A percentile compares a stretch with the other conserved stretches of the same genome.
Evolutionary conservation across 2,329 filamentous ascomycete species (phyloP).

Genomic region (Colletotrichum spinosum): DNA sequence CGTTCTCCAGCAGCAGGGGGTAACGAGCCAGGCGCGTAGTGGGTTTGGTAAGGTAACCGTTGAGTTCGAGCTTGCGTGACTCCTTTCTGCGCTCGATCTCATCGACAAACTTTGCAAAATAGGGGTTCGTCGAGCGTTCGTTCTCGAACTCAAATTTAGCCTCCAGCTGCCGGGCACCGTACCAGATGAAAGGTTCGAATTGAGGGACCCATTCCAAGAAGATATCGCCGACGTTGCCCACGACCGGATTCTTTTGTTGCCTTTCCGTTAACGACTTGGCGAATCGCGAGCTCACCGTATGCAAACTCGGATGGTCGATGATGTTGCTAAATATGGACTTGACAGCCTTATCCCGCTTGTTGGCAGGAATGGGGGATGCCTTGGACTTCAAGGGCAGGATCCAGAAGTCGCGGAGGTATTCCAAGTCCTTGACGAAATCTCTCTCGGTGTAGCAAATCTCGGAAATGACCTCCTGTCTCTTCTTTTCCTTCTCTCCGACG

Average conservation of each 20-base stretch:
- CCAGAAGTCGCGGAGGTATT: conserved; percentile 98
- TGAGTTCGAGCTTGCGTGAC: conserved; percentile 94
- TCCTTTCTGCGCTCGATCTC: conserved; percentile 97
- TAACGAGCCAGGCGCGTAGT: conserved; percentile 96
- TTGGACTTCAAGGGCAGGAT: conserved; percentile 89
- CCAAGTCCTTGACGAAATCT: conserved; percentile 98
- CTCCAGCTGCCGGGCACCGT: conserved; percentile 94
- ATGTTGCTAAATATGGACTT: conserved; percentile 96
- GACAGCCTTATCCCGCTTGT: conserved; percentile 89
- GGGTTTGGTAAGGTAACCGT: conserved; percentile 97
- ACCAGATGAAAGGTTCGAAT: conserved; percentile 96
- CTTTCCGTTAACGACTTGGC: conserved; percentile 89
- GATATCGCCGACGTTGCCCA: conserved; percentile 91
- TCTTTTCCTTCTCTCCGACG: conserved; percentile 92
- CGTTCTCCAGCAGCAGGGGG: conserved; percentile 89
- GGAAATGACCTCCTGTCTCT: conserved; percentile 97
- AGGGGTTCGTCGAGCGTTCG: conserved; percentile 86
- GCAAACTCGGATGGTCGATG: conserved; percentile 83
- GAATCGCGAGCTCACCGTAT: conserved; percentile 89
- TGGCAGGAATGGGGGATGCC: conserved; percentile 87
- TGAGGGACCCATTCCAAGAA: conserved; percentile 92
- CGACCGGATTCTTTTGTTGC: conserved; percentile 91
- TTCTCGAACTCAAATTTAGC: conserved; percentile 99
- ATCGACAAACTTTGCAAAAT: conserved; percentile 92
- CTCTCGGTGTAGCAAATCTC: conserved; percentile 99